phyloP scores from a whole-genome alignment of 495 filamentous ascomycete genomes.

The Sporormia fimetaria region DNA sequence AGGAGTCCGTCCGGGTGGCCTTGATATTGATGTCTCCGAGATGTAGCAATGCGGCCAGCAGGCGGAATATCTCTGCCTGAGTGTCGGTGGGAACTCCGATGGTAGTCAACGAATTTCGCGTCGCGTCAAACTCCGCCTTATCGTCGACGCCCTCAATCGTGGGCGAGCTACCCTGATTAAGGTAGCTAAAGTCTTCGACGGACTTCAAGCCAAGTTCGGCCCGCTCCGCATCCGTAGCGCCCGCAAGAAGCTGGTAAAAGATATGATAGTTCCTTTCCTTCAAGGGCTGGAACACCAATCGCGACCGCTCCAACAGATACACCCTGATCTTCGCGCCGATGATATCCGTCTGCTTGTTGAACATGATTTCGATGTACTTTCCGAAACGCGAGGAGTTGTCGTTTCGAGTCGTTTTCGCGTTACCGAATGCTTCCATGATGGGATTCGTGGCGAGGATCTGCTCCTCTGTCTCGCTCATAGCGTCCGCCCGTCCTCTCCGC shows the following conservation, averaged over 20 bases:
- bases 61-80: conserved; percentile 77
- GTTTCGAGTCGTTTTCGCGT: conserved; percentile 97
- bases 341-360: conserved; percentile 88
- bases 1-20: conserved; percentile 76
- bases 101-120: conserved; percentile 69
- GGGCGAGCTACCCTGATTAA: conserved; percentile 89
- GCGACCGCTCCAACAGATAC: conserved; percentile 88
- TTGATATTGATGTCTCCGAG: conserved; percentile 94
- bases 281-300: conserved; percentile 94
- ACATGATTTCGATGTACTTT: conserved; percentile 99
- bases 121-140: conserved; percentile 81
- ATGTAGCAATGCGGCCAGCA: conserved; percentile 86
- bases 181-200: conserved; percentile 84
- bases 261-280: conserved; percentile 99
- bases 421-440: conserved; percentile 99
- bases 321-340: conserved; percentile 95
- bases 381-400: conserved; percentile 98
- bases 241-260: conserved; percentile 96
- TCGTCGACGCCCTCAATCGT: conserved; percentile 93
- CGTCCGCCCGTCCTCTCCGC: conserved; percentile 68
- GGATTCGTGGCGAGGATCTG: conserved; percentile 97
- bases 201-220: conserved; percentile 64
- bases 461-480: conserved; percentile 97
- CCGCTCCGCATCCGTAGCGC: conserved; percentile 73
- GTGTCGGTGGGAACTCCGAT: conserved; percentile 68